These are phyloP conservation scores for Sporothrix globosa DNA, from an alignment of 2,329 filamentous ascomycete species.

Conservation along the genomic window DNA sequence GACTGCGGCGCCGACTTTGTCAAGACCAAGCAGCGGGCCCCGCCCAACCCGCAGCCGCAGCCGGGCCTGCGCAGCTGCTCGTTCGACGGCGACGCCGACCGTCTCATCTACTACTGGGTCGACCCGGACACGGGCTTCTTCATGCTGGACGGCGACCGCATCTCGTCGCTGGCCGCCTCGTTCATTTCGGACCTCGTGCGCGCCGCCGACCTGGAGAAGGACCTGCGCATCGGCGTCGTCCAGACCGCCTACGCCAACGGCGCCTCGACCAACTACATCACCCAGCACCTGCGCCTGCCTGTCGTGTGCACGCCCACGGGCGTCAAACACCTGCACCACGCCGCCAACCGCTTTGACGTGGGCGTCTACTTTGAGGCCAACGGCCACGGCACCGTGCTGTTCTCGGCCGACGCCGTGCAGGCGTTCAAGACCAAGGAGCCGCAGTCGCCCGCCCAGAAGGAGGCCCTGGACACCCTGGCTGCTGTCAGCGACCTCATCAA, in stretches of 20 bases:
- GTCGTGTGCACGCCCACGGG: conserved; percentile 93
- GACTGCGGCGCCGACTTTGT: conserved; percentile 96
- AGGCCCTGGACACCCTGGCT: conserved; percentile 80
- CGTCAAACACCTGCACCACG: conserved; percentile 97
- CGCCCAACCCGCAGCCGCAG: conserved; percentile 76
- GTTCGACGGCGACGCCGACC: conserved; percentile 92
- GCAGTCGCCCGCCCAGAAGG: conserved; percentile 87
- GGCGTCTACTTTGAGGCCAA: conserved; percentile 99
- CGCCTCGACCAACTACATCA: conserved; percentile 87
- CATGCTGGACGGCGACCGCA: conserved; percentile 94
- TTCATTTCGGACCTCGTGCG: conserved; percentile 91
- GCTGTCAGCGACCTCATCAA: conserved; percentile 92
- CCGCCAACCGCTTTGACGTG: conserved; percentile 91
- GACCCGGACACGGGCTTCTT: conserved; percentile 83
- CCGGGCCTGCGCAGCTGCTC: conserved; percentile 82
- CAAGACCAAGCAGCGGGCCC: conserved; percentile 93
- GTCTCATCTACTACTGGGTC: conserved; percentile 91
- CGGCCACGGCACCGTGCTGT: conserved; percentile 94
- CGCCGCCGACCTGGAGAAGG: conserved; percentile 74
- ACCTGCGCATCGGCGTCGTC: conserved; percentile 88
- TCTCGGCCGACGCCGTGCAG: conserved; percentile 80
- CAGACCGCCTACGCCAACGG: conserved; percentile 99
- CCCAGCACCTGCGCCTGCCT: conserved; percentile 83
- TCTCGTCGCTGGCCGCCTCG: conserved; percentile 88
- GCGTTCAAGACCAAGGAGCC: conserved; percentile 79